A percentile compares a stretch with the other conserved stretches of the same genome.
Evolutionary conservation across 768 basidiomycete genomes (phyloP).

Genomic region (Mycena kentingensis): DNA sequence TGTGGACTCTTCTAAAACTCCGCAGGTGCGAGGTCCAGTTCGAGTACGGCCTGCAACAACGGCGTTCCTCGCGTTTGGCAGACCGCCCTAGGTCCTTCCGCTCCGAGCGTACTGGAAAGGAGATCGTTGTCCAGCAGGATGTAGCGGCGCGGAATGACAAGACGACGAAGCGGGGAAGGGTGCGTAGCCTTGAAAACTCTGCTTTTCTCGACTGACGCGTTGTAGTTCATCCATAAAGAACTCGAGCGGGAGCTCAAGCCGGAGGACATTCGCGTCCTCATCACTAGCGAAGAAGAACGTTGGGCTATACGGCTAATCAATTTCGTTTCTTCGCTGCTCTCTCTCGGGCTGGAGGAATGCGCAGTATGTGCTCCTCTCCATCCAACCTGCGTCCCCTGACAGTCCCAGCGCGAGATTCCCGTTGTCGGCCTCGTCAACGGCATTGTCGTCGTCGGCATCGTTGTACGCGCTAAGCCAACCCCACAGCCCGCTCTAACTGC

Average conservation of each 20-base stretch:
- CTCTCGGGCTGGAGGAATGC: slow-evolving; percentile 47
- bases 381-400: slow-evolving; percentile 1
- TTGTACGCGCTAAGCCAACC: slow-evolving; percentile 47
- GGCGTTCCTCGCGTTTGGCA: slow-evolving; percentile 48
- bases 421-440: slow-evolving; percentile 75
- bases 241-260: slow-evolving; percentile 74
- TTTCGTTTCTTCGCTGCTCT: slow-evolving; percentile 66
- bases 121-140: slow-evolving; percentile 52
- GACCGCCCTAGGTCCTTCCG: slow-evolving; percentile 58
- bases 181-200: slow-evolving; percentile 25
- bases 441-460: slow-evolving; percentile 69
- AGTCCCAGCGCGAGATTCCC: slow-evolving; percentile 73
- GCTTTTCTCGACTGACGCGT: not conserved
- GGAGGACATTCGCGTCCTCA: slow-evolving; percentile 53
- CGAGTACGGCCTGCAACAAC: slow-evolving; percentile 72
- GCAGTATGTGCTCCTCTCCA: slow-evolving; percentile 27
- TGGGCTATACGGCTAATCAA: slow-evolving; percentile 85
- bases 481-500: slow-evolving; percentile 19
- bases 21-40: slow-evolving; percentile 81
- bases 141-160: slow-evolving; percentile 59
- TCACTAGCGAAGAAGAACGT: slow-evolving; percentile 62
- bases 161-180: slow-evolving; percentile 55
- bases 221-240: slow-evolving; percentile 70
- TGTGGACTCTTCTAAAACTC: not conserved
- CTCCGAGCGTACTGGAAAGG: slow-evolving; percentile 55